Conservation (phyloP, 345 rosid species). For the Cardiospermum halicacabum region DNA sequence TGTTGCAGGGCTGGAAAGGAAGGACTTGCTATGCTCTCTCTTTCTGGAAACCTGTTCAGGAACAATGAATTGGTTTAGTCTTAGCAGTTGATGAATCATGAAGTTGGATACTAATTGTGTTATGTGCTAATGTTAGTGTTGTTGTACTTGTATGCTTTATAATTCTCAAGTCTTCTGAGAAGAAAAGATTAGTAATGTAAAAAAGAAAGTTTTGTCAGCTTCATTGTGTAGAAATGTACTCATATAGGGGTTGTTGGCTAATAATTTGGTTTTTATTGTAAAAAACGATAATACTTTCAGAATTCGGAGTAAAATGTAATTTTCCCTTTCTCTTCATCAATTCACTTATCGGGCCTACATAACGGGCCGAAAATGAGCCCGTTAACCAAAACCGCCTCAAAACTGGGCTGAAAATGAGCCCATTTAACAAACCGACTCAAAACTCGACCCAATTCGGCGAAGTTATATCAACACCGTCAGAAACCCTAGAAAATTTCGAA, state of each 20-base stretch:
- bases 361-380: neutral
- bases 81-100: neutral
- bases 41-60: slow-evolving; percentile 58
- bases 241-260: too few relatives aligned
- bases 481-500: neutral
- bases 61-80: slow-evolving; percentile 1
- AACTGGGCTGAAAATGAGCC: neutral
- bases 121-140: neutral
- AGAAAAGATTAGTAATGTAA: neutral
- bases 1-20: slow-evolving; percentile 95
- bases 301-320: too few relatives aligned
- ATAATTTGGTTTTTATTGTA: too few relatives aligned
- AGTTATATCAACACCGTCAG: neutral
- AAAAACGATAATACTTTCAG: too few relatives aligned
- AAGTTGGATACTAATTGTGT: neutral
- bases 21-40: slow-evolving; percentile 58
- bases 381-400: neutral
- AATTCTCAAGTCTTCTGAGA: neutral
- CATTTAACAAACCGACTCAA: neutral
- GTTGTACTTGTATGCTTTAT: neutral
- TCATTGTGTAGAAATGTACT: too few relatives aligned
- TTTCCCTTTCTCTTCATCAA: too few relatives aligned
- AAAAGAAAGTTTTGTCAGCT: too few relatives aligned
- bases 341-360: too few relatives aligned
- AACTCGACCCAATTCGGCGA: neutral